phyloP scores from a whole-genome alignment of 345 rosid species.

The Salix brachista region DNA sequence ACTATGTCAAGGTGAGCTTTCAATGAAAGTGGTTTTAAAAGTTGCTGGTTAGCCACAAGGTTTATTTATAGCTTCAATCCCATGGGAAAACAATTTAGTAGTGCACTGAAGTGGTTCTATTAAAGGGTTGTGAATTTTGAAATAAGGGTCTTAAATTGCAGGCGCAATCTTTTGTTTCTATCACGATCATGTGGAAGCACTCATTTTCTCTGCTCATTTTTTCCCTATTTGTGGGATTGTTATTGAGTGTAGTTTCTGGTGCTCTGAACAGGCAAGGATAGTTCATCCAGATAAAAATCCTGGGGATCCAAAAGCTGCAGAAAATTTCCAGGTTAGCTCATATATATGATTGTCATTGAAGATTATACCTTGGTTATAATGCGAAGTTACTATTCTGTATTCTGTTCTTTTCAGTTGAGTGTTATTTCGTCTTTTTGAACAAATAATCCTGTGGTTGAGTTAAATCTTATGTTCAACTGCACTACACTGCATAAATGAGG shows the following conservation, averaged over 20 bases:
- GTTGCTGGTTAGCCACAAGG: background rate
- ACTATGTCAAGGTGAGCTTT: slow-evolving; percentile 64
- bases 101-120: background rate
- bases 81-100: too few relatives aligned
- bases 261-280: slow-evolving; percentile 60
- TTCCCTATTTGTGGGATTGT: background rate
- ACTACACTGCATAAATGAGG: background rate
- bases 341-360: background rate
- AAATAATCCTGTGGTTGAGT: background rate
- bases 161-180: background rate
- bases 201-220: background rate
- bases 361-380: background rate
- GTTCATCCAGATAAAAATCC: slow-evolving; percentile 98
- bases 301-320: slow-evolving; percentile 83
- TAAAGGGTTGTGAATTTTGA: background rate
- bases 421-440: background rate
- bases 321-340: slow-evolving; percentile 71
- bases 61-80: background rate
- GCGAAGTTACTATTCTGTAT: background rate
- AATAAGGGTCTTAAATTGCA: background rate
- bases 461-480: background rate
- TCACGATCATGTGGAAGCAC: background rate
- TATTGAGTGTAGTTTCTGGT: background rate
- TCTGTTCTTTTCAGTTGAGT: background rate
- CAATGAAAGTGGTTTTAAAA: background rate